A percentile compares a stretch with the other conserved stretches of the same genome.
Evolutionary conservation across 1,284 basidiomycete genomes (phyloP).

Genomic region (Leccinum subrobustum): DNA sequence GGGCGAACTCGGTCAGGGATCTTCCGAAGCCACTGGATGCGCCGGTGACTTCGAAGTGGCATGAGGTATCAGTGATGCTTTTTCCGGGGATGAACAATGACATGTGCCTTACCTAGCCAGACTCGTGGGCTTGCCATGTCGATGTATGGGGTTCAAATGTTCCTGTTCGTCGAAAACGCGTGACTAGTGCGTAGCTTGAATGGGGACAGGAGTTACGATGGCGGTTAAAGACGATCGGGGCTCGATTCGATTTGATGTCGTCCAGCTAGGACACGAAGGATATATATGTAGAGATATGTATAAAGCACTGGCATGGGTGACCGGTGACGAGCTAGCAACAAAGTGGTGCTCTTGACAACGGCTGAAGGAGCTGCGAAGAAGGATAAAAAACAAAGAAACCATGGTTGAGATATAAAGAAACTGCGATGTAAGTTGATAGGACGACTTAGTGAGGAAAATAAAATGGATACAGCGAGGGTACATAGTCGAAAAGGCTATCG

Average conservation of each 20-base stretch:
- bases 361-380: background rate
- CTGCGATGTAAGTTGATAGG: background rate
- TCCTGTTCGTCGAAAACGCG: background rate
- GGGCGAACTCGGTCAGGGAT: constrained; percentile 4
- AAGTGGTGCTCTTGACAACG: background rate
- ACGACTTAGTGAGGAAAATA: background rate
- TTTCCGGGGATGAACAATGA: background rate
- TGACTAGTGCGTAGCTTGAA: background rate
- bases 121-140: constrained; percentile 14
- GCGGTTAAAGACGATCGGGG: background rate
- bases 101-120: constrained; percentile 9
- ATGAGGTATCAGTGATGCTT: background rate
- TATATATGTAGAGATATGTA: background rate
- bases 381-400: background rate
- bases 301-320: background rate
- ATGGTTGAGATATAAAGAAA: background rate
- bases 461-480: background rate
- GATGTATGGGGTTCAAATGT: background rate
- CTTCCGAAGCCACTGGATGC: constrained; percentile 6
- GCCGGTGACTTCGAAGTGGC: constrained; percentile 2
- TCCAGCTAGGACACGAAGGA: background rate
- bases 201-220: background rate
- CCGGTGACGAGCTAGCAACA: background rate
- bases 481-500: too few species aligned
- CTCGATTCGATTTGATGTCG: background rate